These are phyloP conservation scores for Pythium biforme DNA, from an alignment of 352 stramenopile genomes.

Conservation along the genomic window DNA sequence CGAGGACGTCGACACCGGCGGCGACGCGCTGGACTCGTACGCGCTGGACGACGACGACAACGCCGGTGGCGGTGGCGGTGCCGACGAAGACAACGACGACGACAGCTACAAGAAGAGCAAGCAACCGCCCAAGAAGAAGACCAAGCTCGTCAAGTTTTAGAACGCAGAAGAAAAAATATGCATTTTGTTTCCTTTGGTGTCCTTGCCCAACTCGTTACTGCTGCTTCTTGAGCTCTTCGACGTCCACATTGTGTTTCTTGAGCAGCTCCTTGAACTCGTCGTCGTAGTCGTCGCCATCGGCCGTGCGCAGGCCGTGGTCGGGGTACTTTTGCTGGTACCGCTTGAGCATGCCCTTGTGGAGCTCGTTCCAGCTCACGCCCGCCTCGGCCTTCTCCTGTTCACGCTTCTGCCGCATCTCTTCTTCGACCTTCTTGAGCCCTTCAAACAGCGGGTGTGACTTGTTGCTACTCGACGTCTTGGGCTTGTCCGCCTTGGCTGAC, in stretches of 20 bases:
- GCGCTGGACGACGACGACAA: slow-evolving; percentile 37
- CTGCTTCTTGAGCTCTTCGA: slow-evolving; percentile 51
- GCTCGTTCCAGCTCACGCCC: slow-evolving; percentile 79
- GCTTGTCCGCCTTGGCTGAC: slow-evolving; percentile 34
- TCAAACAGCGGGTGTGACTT: slow-evolving; percentile 66
- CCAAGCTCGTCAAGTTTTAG: slow-evolving; percentile 27
- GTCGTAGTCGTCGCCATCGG: slow-evolving; percentile 69
- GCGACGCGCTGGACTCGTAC: slow-evolving; percentile 56
- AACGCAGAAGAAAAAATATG: not conserved
- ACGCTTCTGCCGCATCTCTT: slow-evolving; percentile 63
- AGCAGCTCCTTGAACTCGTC: slow-evolving; percentile 84
- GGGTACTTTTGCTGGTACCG: slow-evolving; percentile 83
- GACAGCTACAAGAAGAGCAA: slow-evolving; percentile 27
- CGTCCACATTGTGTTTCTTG: slow-evolving; percentile 74
- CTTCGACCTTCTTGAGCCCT: slow-evolving; percentile 68
- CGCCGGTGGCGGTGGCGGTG: slow-evolving; percentile 26
- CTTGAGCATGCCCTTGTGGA: slow-evolving; percentile 67
- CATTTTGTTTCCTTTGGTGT: slow-evolving; percentile 29
- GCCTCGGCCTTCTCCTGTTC: slow-evolving; percentile 41
- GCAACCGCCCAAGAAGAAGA: slow-evolving; percentile 18
- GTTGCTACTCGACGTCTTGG: slow-evolving; percentile 36
- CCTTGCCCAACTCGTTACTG: slow-evolving; percentile 16
- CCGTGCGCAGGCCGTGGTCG: slow-evolving; percentile 46
- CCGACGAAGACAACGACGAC: slow-evolving; percentile 27
- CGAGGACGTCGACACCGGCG: slow-evolving; percentile 43